phyloP scores from a whole-genome alignment of 306 rosid genomes.

The Hippophae rhamnoides region DNA sequence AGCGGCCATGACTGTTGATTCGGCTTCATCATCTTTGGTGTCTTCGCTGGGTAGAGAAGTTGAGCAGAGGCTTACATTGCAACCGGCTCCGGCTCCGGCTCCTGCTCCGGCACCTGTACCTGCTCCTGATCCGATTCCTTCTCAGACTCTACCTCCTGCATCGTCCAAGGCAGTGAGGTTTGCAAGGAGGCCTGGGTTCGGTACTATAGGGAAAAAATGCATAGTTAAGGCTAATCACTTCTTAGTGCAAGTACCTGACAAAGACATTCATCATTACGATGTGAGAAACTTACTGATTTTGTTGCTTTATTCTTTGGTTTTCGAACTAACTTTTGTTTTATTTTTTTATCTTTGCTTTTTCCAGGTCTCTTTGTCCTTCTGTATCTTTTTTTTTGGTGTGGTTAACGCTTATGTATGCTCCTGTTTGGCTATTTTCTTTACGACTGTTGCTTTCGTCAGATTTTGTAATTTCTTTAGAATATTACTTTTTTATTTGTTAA shows the following conservation, averaged over 20 bases:
- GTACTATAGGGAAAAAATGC: slow-evolving; percentile 18
- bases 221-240: slow-evolving; percentile 58
- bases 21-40: background rate
- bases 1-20: background rate
- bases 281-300: slow-evolving; percentile 18
- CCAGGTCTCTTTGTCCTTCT: background rate
- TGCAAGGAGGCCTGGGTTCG: slow-evolving; percentile 40
- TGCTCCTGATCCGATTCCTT: background rate
- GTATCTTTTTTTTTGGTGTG: too few species aligned
- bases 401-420: too few species aligned
- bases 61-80: background rate
- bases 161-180: slow-evolving; percentile 26
- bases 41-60: background rate
- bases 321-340: background rate
- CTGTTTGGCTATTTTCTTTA: too few species aligned
- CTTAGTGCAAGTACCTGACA: slow-evolving; percentile 21
- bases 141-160: slow-evolving; percentile 17
- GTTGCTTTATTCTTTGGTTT: background rate
- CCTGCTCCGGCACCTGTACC: background rate
- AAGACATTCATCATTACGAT: slow-evolving; percentile 45
- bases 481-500: too few species aligned
- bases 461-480: too few species aligned
- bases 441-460: too few species aligned
- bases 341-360: background rate
- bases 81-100: background rate